phyloP scores from a whole-genome alignment of 139 green algal species.

The Spirogloea muscicola region DNA sequence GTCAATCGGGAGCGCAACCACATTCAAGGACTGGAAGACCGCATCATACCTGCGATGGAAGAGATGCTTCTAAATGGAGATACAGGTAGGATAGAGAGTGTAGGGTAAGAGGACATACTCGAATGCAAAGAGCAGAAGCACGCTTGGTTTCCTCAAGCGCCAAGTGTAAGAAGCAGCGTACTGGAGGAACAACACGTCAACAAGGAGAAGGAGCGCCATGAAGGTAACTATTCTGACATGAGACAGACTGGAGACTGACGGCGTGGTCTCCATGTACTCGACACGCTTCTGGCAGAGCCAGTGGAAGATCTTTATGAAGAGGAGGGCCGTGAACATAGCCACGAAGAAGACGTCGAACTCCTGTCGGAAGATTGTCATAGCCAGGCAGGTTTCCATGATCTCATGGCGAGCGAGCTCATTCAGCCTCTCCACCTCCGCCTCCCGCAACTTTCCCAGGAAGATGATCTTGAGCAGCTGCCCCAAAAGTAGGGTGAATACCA shows the following conservation, averaged over 20 bases:
- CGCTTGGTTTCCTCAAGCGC: constrained; percentile 57
- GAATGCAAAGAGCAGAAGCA: constrained; percentile 97
- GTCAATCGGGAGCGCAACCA: too few species aligned
- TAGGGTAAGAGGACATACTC: too few species aligned
- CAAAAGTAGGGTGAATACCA: constrained; percentile 69
- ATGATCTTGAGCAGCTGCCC: constrained; percentile 52
- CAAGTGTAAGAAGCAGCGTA: constrained; percentile 56
- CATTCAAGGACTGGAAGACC: too few species aligned
- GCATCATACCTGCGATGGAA: too few species aligned
- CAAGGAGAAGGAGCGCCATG: constrained; percentile 70
- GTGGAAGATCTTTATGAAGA: constrained; percentile 95
- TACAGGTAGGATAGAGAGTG: too few species aligned
- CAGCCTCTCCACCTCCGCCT: constrained; percentile 90
- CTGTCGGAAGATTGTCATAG: constrained; percentile 95
- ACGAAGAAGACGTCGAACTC: constrained; percentile 81
- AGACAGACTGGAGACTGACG: constrained; percentile 65
- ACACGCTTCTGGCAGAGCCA: constrained; percentile 80
- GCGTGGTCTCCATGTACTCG: constrained; percentile 77
- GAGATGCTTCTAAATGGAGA: too few species aligned
- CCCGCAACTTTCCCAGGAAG: constrained; percentile 86
- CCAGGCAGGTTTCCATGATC: constrained; percentile 94
- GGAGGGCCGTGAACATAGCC: constrained; percentile 83
- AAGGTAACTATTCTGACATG: constrained; percentile 79
- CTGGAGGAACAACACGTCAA: constrained; percentile 79
- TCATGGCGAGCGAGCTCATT: constrained; percentile 76